Percentiles rank a stretch among this genome's conserved stretches.
Conservation (phyloP, 257 asterid genomes). For the Rhazya stricta region DNA sequence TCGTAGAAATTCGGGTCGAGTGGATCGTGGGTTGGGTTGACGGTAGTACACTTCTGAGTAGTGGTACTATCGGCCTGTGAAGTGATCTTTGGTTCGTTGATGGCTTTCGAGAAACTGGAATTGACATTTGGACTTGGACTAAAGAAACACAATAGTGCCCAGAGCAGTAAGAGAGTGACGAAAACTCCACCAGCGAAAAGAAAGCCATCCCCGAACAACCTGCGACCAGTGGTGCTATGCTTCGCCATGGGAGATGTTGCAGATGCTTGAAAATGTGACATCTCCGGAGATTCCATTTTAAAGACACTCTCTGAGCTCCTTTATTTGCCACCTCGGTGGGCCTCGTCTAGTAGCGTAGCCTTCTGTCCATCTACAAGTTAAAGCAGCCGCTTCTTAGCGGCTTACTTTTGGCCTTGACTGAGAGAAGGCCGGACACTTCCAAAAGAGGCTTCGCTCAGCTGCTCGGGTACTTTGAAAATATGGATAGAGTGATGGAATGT, state of each 20-base stretch:
- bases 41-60: not conserved
- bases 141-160: conserved; percentile 58
- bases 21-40: conserved; percentile 40
- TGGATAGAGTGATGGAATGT: conserved; percentile 14
- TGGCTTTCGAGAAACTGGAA: conserved; percentile 23
- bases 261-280: conserved; percentile 26
- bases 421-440: conserved; percentile 9
- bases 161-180: conserved; percentile 40
- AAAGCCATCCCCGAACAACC: conserved; percentile 37
- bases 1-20: conserved; percentile 67
- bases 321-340: conserved; percentile 25
- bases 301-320: not conserved
- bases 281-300: conserved; percentile 49
- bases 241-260: conserved; percentile 41
- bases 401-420: conserved; percentile 13
- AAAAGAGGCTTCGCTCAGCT: conserved; percentile 17
- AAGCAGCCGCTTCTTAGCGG: not conserved
- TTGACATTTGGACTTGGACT: conserved; percentile 22
- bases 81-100: conserved; percentile 16
- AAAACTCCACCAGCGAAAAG: conserved; percentile 44
- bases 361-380: conserved; percentile 17
- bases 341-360: conserved; percentile 29
- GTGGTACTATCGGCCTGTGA: not conserved
- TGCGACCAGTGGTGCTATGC: conserved; percentile 26
- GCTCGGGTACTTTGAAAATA: not conserved